These are phyloP conservation scores for Candida vartiovaarae DNA, from an alignment of 805 yeast species.

Conservation along the genomic window DNA sequence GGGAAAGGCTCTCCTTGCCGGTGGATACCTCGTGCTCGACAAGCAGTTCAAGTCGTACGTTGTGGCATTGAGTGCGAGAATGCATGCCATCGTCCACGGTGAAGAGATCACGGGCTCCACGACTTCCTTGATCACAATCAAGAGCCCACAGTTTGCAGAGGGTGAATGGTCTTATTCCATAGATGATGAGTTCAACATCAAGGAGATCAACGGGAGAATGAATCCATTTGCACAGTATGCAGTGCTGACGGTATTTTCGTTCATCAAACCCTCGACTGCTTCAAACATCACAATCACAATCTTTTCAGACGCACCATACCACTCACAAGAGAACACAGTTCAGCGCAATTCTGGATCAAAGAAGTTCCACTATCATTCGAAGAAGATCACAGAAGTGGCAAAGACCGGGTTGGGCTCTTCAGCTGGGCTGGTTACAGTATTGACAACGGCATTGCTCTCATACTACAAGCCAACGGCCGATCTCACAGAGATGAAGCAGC, in stretches of 20 bases:
- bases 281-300: conserved; percentile 42
- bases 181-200: conserved; percentile 10
- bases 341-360: conserved; percentile 28
- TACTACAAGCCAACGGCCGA: conserved; percentile 33
- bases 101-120: neutral
- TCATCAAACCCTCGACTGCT: conserved; percentile 27
- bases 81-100: conserved; percentile 59
- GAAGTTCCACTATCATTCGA: conserved; percentile 52
- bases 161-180: conserved; percentile 63
- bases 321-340: conserved; percentile 55
- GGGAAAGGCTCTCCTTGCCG: conserved; percentile 90
- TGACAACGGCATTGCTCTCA: conserved; percentile 62
- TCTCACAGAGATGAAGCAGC: conserved; percentile 16
- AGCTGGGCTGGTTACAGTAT: conserved; percentile 83
- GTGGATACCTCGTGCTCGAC: conserved; percentile 88
- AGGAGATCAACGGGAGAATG: conserved; percentile 26
- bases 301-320: conserved; percentile 84
- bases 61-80: conserved; percentile 81
- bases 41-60: conserved; percentile 71
- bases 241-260: conserved; percentile 47
- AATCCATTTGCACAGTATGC: conserved; percentile 78
- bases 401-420: conserved; percentile 96
- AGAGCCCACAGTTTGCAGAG: conserved; percentile 69
- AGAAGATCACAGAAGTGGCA: conserved; percentile 62
- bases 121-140: conserved; percentile 31